Evolutionary conservation across 805 yeast genomes (phyloP), one percentile per base, ranked within the genome.

Genomic region (Candida pini): DNA sequence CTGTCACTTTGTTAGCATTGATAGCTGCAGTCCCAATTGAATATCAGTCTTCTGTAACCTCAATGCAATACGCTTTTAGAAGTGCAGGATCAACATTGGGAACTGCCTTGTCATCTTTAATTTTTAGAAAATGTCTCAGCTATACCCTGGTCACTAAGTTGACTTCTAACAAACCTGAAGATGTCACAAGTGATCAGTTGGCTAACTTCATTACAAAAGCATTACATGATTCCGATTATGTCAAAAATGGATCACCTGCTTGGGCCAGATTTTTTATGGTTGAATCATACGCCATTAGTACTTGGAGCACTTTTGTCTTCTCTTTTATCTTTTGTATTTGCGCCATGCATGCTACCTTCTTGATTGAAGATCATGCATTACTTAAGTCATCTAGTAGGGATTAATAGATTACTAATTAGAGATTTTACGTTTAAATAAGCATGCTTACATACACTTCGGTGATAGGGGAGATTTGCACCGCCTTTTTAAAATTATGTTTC

Each of bases 21-120:
- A 79, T 81, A 43, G 82, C 88, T 2, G 77, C 87, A 2, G 88
- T 78, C 8, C 86, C 87, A 2, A 56, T 66, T 25, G 73, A 77
- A 37, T 71, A 68, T 45, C 89, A 81, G 51, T 81, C 84, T 2
- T 66, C 81, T 18, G 75, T 81, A 1, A 78, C 84, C 0, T 74
- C 84, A 4, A 73, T 78, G 40, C 81, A 76, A 43, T 78, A 78
- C 46, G 71, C 81, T 1, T 78, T 78, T 51, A 66, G 84, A 54
- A 70, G 82, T 7, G 71, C 81, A 13, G 84, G 84, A 0, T 75
- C 84, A 1, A 76, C 83, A 0, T 54, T 77, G 18, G 85, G 84
- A 34, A 78, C 78, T 9, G 64, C 87, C 0, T 53, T 78, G 28
- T 81, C 80, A 0, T 73, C 81, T 4, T 78, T 83, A 4, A 66